Evolutionary conservation across 177 flowering plant species (phyloP).

Genomic region (Telopea speciosissima): DNA sequence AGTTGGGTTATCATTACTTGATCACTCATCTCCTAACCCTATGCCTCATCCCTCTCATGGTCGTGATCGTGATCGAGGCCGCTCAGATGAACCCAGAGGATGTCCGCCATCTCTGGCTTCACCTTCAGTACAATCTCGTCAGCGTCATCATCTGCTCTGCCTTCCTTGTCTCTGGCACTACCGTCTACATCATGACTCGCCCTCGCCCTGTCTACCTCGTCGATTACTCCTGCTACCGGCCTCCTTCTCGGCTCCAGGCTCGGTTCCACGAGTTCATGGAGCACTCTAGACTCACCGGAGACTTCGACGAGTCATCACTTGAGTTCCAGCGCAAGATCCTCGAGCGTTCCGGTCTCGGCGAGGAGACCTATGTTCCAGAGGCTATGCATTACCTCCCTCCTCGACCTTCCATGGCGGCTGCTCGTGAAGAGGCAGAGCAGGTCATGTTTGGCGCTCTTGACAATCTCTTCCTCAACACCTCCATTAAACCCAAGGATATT

Average conservation of each 20-base stretch:
- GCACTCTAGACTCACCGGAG: not conserved
- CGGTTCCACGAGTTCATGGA: not conserved
- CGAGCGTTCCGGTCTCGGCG: slow-evolving; percentile 1
- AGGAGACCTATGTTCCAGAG: not conserved
- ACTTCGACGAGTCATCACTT: slow-evolving; percentile 2
- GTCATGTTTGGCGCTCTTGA: not conserved
- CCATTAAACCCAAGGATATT: not conserved
- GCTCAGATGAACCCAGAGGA: not conserved
- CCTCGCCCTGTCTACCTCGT: slow-evolving; percentile 2
- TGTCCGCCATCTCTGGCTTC: not conserved
- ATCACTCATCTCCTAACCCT: not conserved
- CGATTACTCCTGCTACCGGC: not conserved
- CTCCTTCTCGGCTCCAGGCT: not conserved
- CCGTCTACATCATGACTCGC: not conserved
- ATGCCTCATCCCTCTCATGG: slow-evolving; percentile 4
- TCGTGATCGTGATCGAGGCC: not conserved
- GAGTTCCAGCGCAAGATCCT: slow-evolving; percentile 8
- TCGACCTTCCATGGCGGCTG: not conserved
- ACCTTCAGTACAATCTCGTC: slow-evolving; percentile 2
- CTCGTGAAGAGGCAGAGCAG: not conserved
- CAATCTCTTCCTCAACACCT: not conserved
- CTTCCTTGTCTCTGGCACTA: not conserved
- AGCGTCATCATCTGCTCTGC: not conserved
- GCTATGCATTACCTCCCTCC: not conserved
- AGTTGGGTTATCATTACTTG: not conserved